Percentiles rank a stretch among this genome's conserved stretches.
phyloP scores from a whole-genome alignment of 345 rosid genomes.

The Combretum micranthum region DNA sequence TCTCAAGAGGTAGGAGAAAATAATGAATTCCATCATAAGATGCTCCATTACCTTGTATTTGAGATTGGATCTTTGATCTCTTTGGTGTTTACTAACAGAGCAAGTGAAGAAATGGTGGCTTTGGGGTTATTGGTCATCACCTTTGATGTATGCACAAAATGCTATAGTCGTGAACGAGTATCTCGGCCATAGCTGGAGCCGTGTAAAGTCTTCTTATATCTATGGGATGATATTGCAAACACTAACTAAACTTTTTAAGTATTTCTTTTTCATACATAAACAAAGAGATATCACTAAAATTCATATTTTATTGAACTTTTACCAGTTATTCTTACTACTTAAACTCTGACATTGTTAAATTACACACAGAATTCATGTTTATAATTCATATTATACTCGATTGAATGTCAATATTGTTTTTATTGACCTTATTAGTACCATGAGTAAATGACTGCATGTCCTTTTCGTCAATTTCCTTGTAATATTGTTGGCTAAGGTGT shows the following conservation, averaged over 20 bases:
- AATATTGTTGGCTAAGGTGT: too few relatives aligned
- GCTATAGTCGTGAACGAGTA: slow-evolving; percentile 61
- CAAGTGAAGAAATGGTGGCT: slow-evolving; percentile 81
- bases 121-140: slow-evolving; percentile 82
- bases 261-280: background rate
- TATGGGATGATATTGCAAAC: background rate
- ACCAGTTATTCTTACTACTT: too few relatives aligned
- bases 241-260: background rate
- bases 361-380: too few relatives aligned
- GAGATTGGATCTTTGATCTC: background rate
- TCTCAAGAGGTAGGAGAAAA: slow-evolving; percentile 38
- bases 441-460: too few relatives aligned
- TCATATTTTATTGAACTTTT: too few relatives aligned
- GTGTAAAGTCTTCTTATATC: slow-evolving; percentile 23
- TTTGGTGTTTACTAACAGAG: slow-evolving; percentile 28
- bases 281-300: too few relatives aligned
- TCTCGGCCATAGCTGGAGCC: slow-evolving; percentile 60
- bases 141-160: slow-evolving; percentile 74
- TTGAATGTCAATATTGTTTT: too few relatives aligned
- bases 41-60: background rate
- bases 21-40: background rate
- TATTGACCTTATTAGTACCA: too few relatives aligned
- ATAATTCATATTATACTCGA: too few relatives aligned
- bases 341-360: too few relatives aligned
- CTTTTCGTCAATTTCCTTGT: too few relatives aligned